Percentiles rank a stretch among this genome's conserved stretches.
Conservation (phyloP, 495 filamentous ascomycete species). For the Xylaria curta region DNA sequence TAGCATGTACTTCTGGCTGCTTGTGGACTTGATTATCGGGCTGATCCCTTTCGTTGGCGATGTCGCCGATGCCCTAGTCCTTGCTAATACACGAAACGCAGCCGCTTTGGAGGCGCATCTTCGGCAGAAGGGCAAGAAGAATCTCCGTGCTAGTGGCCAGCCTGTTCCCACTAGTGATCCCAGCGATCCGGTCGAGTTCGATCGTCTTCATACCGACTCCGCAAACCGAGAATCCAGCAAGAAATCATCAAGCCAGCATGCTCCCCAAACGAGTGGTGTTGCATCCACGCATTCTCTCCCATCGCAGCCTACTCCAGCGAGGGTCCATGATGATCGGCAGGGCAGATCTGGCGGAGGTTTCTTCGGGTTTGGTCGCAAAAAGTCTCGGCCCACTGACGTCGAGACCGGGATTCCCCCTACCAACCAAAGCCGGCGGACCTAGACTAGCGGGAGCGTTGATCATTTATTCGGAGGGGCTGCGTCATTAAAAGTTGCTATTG, state of each 20-base stretch:
- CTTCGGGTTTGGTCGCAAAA: constrained; percentile 45
- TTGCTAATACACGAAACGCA: constrained; percentile 79
- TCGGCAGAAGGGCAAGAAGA: constrained; percentile 61
- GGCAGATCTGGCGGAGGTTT: constrained; percentile 37
- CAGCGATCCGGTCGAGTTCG: constrained; percentile 51
- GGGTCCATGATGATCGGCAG: constrained; percentile 31
- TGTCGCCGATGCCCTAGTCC: constrained; percentile 66
- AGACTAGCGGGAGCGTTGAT: constrained; percentile 26
- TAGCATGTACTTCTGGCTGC: constrained; percentile 80
- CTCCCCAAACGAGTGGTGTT: constrained; percentile 34
- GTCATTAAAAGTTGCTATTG: constrained; percentile 23
- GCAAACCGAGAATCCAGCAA: constrained; percentile 18
- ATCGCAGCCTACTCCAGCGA: constrained; percentile 31
- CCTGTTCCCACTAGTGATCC: constrained; percentile 46
- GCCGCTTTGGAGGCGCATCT: constrained; percentile 75
- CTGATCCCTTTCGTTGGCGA: constrained; percentile 88
- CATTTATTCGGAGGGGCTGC: constrained; percentile 27
- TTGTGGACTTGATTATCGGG: constrained; percentile 80
- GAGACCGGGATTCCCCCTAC: constrained; percentile 40
- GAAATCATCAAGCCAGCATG: constrained; percentile 25
- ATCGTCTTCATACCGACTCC: constrained; percentile 40
- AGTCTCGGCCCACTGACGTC: constrained; percentile 44
- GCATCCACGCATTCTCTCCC: constrained; percentile 27
- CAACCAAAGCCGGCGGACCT: constrained; percentile 21
- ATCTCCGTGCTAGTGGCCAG: constrained; percentile 42